These are phyloP conservation scores for Boletus rufocinnamomeus DNA, from an alignment of 768 basidiomycete species.

Conservation along the genomic window DNA sequence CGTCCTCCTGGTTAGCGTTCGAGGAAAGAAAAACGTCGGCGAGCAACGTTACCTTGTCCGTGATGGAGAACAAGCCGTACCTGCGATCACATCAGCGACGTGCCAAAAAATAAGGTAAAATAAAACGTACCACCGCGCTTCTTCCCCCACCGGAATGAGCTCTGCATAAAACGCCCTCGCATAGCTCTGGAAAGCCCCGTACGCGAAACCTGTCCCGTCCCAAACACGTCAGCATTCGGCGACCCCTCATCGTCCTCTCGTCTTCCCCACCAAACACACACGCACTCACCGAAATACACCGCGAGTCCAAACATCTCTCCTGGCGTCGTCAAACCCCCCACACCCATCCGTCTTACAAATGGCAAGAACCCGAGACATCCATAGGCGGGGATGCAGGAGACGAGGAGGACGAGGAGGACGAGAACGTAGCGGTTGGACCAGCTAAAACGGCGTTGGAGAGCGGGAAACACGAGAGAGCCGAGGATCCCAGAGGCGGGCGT, in stretches of 20 bases:
- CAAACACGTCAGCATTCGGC: neutral
- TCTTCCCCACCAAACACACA: neutral
- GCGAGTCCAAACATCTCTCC: conserved; percentile 87
- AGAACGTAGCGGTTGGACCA: conserved; percentile 74
- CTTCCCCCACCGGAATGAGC: conserved; percentile 83
- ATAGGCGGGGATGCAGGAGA: conserved; percentile 70
- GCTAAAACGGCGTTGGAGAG: conserved; percentile 60
- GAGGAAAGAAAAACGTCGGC: neutral
- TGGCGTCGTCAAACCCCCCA: conserved; percentile 76
- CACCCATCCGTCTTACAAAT: conserved; percentile 46
- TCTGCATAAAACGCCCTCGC: conserved; percentile 86
- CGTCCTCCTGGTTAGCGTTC: neutral
- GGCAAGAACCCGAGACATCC: conserved; percentile 80
- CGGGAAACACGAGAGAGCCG: conserved; percentile 83
- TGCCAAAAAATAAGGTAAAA: neutral
- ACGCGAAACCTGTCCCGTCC: conserved; percentile 54
- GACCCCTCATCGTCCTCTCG: neutral
- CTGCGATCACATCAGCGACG: conserved; percentile 21
- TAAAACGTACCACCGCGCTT: conserved; percentile 74
- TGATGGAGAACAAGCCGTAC: conserved; percentile 86
- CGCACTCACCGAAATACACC: conserved; percentile 67
- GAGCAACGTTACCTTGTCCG: conserved; percentile 67
- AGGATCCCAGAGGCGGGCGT: conserved; percentile 76
- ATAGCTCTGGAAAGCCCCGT: conserved; percentile 91
- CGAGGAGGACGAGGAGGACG: conserved; percentile 64